A percentile compares a stretch with the other conserved stretches of the same genome.
phyloP scores from a whole-genome alignment of 805 yeast species.

The Wickerhamomyces mucosus region DNA sequence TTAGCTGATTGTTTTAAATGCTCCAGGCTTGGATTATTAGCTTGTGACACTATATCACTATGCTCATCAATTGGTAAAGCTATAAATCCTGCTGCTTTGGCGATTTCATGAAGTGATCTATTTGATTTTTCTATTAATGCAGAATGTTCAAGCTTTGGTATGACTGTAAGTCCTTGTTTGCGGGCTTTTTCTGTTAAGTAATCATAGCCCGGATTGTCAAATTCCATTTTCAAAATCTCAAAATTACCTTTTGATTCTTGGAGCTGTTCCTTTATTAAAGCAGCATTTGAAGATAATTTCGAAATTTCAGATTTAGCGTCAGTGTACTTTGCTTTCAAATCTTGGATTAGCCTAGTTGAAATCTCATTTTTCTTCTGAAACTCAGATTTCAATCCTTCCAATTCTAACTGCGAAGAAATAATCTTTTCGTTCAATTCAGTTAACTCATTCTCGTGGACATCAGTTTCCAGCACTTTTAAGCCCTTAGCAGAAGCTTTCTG shows the following conservation, averaged over 20 bases:
- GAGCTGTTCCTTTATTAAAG: constrained; percentile 2
- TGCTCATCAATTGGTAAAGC: constrained; percentile 9
- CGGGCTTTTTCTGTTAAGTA: constrained; percentile 21
- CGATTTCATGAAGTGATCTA: constrained; percentile 14
- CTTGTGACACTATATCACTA: constrained; percentile 8
- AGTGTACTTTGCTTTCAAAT: constrained; percentile 7
- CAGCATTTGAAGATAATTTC: neutral
- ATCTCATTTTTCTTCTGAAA: constrained; percentile 5
- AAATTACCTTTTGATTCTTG: neutral
- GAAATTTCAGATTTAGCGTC: constrained; percentile 3
- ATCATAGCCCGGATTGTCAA: constrained; percentile 24
- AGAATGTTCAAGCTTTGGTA: constrained; percentile 17
- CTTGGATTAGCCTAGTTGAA: constrained; percentile 8
- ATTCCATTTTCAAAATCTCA: constrained; percentile 4
- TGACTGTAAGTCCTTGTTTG: constrained; percentile 18
- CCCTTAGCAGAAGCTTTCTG: constrained; percentile 1
- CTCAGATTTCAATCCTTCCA: constrained; percentile 2
- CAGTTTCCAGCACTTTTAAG: constrained; percentile 1
- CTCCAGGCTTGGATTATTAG: constrained; percentile 18
- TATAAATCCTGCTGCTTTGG: constrained; percentile 9
- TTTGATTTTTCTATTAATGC: constrained; percentile 11
- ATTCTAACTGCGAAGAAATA: constrained; percentile 1
- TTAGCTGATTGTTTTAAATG: constrained; percentile 9
- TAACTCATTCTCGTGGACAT: constrained; percentile 1
- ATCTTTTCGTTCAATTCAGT: constrained; percentile 1